A percentile compares a stretch with the other conserved stretches of the same genome.
Conservation (phyloP, 305 asterid genomes). For the Solanum hybrid region DNA sequence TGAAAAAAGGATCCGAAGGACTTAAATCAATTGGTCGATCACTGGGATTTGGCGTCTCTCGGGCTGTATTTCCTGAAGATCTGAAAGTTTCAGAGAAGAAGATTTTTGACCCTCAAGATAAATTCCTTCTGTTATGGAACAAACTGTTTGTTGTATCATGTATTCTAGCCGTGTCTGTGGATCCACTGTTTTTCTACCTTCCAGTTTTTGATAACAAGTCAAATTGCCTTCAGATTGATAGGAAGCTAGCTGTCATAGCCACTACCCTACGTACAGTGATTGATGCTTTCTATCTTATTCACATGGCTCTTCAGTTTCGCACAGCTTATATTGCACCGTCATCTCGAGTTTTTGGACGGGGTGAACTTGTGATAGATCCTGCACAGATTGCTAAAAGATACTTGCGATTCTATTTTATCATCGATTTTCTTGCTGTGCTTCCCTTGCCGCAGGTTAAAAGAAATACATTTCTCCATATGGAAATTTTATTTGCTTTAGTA, state of each 20-base stretch:
- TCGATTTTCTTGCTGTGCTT: conserved; percentile 88
- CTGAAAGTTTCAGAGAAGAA: conserved; percentile 84
- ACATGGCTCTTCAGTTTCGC: conserved; percentile 95
- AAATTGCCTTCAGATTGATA: conserved; percentile 83
- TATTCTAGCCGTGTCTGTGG: conserved; percentile 87
- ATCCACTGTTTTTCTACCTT: conserved; percentile 91
- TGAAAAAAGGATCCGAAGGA: conserved; percentile 91
- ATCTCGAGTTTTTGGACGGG: conserved; percentile 98
- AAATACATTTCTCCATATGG: background rate
- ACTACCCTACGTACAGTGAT: conserved; percentile 82
- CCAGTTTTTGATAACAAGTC: conserved; percentile 63
- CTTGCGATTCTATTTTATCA: conserved; percentile 72
- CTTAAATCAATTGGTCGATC: conserved; percentile 86
- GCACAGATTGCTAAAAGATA: conserved; percentile 92
- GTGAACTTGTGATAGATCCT: conserved; percentile 97
- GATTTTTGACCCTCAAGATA: conserved; percentile 96
- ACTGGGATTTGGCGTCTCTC: conserved; percentile 83
- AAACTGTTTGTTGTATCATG: conserved; percentile 86
- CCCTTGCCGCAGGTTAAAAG: conserved; percentile 92
- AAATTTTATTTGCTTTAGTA: background rate
- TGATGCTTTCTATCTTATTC: conserved; percentile 88
- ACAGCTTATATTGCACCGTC: conserved; percentile 99
- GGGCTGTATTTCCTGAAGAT: conserved; percentile 92
- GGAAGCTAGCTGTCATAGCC: conserved; percentile 73
- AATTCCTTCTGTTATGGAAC: conserved; percentile 84